Evolutionary conservation across 1,139 yeast genomes (phyloP), one percentile per base, ranked within the genome.

Genomic region (Scheffersomyces stambukii): DNA sequence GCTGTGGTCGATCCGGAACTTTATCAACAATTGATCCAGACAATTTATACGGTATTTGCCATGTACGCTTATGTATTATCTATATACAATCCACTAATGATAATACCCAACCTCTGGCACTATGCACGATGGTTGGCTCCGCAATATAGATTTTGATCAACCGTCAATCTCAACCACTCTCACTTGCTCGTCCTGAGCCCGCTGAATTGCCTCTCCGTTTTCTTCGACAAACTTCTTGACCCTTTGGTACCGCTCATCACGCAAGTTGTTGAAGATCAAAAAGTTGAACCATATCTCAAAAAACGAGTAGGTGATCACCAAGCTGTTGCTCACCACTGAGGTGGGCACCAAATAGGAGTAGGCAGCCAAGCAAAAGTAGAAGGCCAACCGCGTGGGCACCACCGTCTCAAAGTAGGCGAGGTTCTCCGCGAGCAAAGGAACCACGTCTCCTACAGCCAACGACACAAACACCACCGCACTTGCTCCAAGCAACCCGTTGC

Each of bases 231-330:
- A 61, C 32, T 59, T 52, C 38, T 59, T 62, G 38, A 60, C 51
- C 32, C 75, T 63, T 32, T 62, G 51, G 31, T 58, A 62, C 42
- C 66, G 72, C 46, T 78, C 91, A 36, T 81, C 89, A 42, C 79
- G 70, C 40, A 82, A 60, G 28, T 80, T 70, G 47, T 70, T 75
- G 51, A 66, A 81, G 27, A 79, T 68, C 43, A 81, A 58, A 38
- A 80, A 77, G 43, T 80, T 78, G 46, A 77, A 59, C 89, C 89
- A 81, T 18, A 81, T 66, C 48, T 82, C 93, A 39, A 75, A 50
- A 43, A 81, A 79, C n/a, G 76, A 53, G 48, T 72, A 81, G 2
- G 73, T 62, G 40, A 81, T 77, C 3, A 79, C 71, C 26, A 77
- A 61, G 46, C 77, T 78, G 53, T 80, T 81, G 45, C 81, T 76